Percentiles rank a stretch among this genome's conserved stretches.
These are phyloP conservation scores for Pseudocercospora fijiensis DNA, from an alignment of 2,329 filamentous ascomycete species.

Conservation along the genomic window DNA sequence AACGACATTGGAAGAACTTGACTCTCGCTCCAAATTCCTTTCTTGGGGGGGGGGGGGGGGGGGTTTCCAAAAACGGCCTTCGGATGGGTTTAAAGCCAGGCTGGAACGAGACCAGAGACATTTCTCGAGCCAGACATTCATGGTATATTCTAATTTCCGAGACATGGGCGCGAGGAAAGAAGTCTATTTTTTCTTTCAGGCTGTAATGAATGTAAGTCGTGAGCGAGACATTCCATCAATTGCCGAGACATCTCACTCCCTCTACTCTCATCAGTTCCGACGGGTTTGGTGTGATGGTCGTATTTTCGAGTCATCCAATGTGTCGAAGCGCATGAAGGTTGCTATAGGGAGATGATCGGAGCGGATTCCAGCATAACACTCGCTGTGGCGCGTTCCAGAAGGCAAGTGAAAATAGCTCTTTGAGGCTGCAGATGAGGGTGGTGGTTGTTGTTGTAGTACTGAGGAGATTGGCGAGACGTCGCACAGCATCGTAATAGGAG, in stretches of 20 bases:
- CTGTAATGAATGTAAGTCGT: too few relatives aligned
- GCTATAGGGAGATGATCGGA: constrained; percentile 3
- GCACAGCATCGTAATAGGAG: constrained; percentile 18
- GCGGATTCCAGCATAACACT: neutral
- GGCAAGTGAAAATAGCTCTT: neutral
- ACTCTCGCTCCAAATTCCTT: too few relatives aligned
- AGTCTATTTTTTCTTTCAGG: neutral
- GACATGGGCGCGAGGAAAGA: too few relatives aligned
- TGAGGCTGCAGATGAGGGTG: constrained; percentile 4
- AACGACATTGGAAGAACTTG: too few relatives aligned
- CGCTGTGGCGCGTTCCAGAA: neutral
- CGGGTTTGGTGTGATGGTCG: too few relatives aligned
- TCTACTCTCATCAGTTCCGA: too few relatives aligned
- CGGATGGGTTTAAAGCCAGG: too few relatives aligned
- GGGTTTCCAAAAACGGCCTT: too few relatives aligned
- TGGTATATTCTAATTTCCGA: too few relatives aligned
- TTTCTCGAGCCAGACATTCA: too few relatives aligned
- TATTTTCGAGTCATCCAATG: neutral
- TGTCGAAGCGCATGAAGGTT: neutral
- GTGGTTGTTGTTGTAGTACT: neutral
- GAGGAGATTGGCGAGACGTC: constrained; percentile 7
- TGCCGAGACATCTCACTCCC: neutral
- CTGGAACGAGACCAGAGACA: too few relatives aligned
- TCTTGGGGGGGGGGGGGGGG: too few relatives aligned
- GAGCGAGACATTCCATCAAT: neutral